Percentiles rank a stretch among this genome's conserved stretches.
Conservation (phyloP, 2,329 filamentous ascomycete species). For the Plenodomus lindquistii region DNA sequence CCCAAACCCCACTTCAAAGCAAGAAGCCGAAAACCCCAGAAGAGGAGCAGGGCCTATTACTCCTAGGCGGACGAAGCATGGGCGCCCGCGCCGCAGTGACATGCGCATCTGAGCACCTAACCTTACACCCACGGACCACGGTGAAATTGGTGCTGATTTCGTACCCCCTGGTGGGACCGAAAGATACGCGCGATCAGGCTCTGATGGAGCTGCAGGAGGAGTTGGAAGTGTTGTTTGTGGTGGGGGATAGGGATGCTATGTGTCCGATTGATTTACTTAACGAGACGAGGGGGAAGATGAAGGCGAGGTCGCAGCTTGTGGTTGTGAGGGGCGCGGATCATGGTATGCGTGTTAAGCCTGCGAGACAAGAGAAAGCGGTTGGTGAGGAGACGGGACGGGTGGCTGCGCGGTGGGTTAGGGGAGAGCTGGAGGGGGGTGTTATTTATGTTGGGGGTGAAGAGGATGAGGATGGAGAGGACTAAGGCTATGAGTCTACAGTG, state of each 20-base stretch:
- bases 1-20: neutral
- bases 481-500: too few relatives aligned
- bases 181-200: conserved; percentile 45
- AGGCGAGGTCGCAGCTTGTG: conserved; percentile 41
- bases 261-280: conserved; percentile 24
- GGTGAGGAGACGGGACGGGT: conserved; percentile 38
- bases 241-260: conserved; percentile 37
- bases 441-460: conserved; percentile 7
- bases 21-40: neutral
- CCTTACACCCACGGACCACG: neutral
- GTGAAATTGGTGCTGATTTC: conserved; percentile 44
- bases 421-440: conserved; percentile 4
- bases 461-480: neutral
- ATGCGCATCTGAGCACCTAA: conserved; percentile 30
- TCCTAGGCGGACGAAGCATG: conserved; percentile 50
- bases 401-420: conserved; percentile 42
- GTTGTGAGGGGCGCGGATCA: conserved; percentile 47
- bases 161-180: conserved; percentile 47
- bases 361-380: conserved; percentile 27
- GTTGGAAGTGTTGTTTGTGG: conserved; percentile 46
- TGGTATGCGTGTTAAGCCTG: conserved; percentile 45
- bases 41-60: neutral
- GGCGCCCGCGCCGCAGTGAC: conserved; percentile 49
- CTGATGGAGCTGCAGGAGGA: conserved; percentile 37
- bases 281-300: conserved; percentile 43